Conservation (phyloP, 176 grass and related monocot species). For the Bolboschoenus planiculmis region DNA sequence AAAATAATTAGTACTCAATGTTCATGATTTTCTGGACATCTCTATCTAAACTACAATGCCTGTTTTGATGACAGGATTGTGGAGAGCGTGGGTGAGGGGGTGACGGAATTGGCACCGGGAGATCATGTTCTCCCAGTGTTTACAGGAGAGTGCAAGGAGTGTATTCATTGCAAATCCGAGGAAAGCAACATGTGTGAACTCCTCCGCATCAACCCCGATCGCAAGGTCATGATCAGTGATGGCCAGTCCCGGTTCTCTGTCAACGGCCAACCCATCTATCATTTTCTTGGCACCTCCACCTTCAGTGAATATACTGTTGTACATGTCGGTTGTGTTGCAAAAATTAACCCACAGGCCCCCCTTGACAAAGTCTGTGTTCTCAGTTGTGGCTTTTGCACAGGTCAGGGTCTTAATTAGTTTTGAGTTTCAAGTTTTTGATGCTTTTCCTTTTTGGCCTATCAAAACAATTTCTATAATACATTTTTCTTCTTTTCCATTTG, state of each 20-base stretch:
- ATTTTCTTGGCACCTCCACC: constrained; percentile 82
- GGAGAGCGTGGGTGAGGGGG: constrained; percentile 83
- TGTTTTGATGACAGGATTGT: constrained; percentile 41
- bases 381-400: constrained; percentile 80
- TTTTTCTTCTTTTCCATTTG: neutral
- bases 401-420: constrained; percentile 7
- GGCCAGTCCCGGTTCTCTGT: constrained; percentile 62
- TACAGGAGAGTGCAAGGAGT: constrained; percentile 87
- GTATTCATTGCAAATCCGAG: constrained; percentile 55
- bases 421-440: neutral
- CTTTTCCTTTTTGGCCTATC: neutral
- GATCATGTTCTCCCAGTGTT: constrained; percentile 92
- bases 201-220: constrained; percentile 71
- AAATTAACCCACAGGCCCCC: constrained; percentile 82
- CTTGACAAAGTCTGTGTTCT: constrained; percentile 83
- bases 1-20: neutral
- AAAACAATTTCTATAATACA: neutral
- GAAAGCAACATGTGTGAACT: constrained; percentile 94
- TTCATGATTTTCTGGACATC: neutral
- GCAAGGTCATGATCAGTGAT: constrained; percentile 66
- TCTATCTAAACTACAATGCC: neutral
- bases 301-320: constrained; percentile 83
- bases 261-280: constrained; percentile 62
- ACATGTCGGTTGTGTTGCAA: constrained; percentile 64
- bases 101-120: constrained; percentile 64